Evolutionary conservation across 2,329 filamentous ascomycete genomes (phyloP).

Genomic region (Alternaria sp.): DNA sequence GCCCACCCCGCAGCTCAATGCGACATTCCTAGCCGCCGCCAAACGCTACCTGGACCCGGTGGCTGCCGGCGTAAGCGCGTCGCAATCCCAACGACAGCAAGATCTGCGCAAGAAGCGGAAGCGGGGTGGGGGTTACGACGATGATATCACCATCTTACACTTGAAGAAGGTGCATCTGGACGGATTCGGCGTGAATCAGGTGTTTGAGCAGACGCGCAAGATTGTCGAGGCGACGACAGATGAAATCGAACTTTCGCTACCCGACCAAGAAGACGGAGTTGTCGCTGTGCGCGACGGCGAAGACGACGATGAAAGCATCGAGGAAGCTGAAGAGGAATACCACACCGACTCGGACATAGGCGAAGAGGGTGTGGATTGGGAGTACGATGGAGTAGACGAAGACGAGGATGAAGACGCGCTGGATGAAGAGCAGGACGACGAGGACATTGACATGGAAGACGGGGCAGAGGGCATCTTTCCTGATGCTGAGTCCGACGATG

Average conservation of each 20-base stretch:
- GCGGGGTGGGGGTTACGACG: conserved; percentile 63
- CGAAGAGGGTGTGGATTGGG: conserved; percentile 48
- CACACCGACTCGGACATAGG: conserved; percentile 40
- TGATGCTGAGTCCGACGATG: conserved; percentile 56
- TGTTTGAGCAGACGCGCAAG: conserved; percentile 92
- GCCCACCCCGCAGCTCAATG: conserved; percentile 72
- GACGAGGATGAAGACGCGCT: conserved; percentile 38
- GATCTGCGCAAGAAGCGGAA: conserved; percentile 80
- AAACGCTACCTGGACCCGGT: conserved; percentile 83
- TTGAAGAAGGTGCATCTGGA: conserved; percentile 85
- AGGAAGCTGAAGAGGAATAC: conserved; percentile 41
- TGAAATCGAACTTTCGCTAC: conserved; percentile 62
- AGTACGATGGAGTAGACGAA: conserved; percentile 45
- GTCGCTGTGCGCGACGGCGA: conserved; percentile 32
- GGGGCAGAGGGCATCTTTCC: conserved; percentile 45
- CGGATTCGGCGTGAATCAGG: conserved; percentile 86
- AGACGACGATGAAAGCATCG: conserved; percentile 44
- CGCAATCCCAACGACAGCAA: conserved; percentile 74
- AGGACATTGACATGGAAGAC: conserved; percentile 44
- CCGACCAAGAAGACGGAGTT: conserved; percentile 37
- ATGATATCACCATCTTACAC: conserved; percentile 67
- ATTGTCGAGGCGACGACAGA: conserved; percentile 74
- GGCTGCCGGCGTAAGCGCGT: conserved; percentile 75
- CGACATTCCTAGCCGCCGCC: conserved; percentile 75
- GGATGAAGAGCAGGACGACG: conserved; percentile 43